Conservation (phyloP, 2,329 filamentous ascomycete species). For the Colletotrichum graminicola region DNA sequence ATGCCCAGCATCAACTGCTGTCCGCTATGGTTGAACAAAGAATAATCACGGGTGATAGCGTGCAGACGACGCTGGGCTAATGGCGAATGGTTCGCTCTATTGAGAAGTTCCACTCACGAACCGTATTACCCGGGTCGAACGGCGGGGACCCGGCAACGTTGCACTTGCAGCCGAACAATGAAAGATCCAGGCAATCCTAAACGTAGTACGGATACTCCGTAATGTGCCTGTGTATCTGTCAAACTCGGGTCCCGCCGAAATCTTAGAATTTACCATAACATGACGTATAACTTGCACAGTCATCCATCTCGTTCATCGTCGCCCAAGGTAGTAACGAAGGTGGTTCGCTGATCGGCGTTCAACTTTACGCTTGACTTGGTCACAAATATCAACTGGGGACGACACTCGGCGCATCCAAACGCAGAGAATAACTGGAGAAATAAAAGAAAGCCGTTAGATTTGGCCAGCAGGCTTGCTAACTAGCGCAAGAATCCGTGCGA, state of each 20-base stretch:
- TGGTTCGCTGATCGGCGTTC: constrained; percentile 20
- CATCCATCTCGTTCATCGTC: constrained; percentile 5
- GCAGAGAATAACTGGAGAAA: constrained; percentile 4
- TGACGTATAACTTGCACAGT: constrained; percentile 12
- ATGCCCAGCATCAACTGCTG: neutral
- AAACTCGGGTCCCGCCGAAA: neutral
- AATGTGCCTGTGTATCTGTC: neutral
- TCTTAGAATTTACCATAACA: neutral
- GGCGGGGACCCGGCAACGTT: constrained; percentile 6
- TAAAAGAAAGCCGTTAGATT: neutral
- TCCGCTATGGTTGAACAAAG: neutral
- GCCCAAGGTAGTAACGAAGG: constrained; percentile 16
- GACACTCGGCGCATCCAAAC: neutral
- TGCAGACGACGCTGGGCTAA: neutral
- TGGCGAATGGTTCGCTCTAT: neutral
- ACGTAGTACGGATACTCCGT: neutral
- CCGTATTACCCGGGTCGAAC: neutral
- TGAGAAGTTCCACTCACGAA: neutral
- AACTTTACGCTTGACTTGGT: constrained; percentile 17
- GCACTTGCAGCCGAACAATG: neutral
- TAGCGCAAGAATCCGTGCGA: neutral
- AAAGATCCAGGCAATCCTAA: neutral
- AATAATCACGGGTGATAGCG: neutral
- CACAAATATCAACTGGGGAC: constrained; percentile 16
- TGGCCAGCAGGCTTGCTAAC: neutral